These are phyloP conservation scores for Asterophora lycoperdoides DNA, from an alignment of 768 basidiomycete genomes.

Conservation along the genomic window DNA sequence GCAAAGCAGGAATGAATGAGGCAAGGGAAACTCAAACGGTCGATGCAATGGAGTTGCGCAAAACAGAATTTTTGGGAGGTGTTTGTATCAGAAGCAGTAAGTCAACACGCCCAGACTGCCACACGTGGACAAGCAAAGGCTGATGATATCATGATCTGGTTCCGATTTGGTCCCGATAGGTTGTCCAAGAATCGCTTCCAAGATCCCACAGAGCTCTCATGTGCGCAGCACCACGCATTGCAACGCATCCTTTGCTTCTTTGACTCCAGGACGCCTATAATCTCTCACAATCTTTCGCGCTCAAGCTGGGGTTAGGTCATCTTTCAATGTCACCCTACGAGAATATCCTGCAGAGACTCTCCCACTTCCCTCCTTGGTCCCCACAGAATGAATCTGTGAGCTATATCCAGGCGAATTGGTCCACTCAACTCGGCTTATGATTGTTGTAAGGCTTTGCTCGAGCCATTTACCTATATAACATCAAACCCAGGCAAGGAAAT, in stretches of 20 bases:
- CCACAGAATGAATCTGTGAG: conserved; percentile 30
- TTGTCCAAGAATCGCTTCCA: too few relatives aligned
- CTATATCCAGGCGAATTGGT: not conserved
- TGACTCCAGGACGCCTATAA: too few relatives aligned
- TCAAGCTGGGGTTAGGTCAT: too few relatives aligned
- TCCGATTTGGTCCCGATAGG: too few relatives aligned
- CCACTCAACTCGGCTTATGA: not conserved
- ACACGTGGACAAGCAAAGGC: not conserved
- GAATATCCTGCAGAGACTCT: conserved; percentile 32
- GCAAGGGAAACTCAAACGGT: not conserved
- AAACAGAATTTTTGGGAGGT: conserved; percentile 5
- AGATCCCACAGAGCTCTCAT: too few relatives aligned
- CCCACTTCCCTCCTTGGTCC: conserved; percentile 33
- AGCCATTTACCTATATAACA: conserved; percentile 83
- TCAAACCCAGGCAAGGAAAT: conserved; percentile 92
- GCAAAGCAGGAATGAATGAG: not conserved
- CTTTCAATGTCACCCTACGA: conserved; percentile 33
- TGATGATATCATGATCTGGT: too few relatives aligned
- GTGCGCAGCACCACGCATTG: too few relatives aligned
- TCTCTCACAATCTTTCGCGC: too few relatives aligned
- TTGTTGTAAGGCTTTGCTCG: conserved; percentile 50
- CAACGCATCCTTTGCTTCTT: too few relatives aligned
- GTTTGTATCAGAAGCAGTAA: not conserved
- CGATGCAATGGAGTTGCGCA: not conserved
- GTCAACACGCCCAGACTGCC: not conserved